These are phyloP conservation scores for Astraeus odoratus DNA, from an alignment of 768 basidiomycete species.

Conservation along the genomic window DNA sequence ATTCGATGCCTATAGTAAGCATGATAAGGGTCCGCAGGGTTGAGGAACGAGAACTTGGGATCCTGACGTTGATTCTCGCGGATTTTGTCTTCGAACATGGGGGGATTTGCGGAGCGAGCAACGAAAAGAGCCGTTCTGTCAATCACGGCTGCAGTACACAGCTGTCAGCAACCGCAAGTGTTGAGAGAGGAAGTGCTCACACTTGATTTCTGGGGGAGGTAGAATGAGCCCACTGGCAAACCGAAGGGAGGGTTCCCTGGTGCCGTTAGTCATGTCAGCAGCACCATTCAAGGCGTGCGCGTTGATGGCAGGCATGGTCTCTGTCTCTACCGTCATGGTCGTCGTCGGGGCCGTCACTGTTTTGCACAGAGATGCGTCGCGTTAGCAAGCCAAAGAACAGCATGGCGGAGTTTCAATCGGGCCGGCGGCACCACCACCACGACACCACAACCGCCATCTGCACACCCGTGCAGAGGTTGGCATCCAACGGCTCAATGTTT, in stretches of 20 bases:
- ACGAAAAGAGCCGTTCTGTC: conserved; percentile 92
- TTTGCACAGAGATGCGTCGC: neutral
- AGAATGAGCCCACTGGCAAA: conserved; percentile 87
- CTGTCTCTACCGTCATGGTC: conserved; percentile 42
- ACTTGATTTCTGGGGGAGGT: conserved; percentile 93
- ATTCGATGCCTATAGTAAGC: conserved; percentile 94
- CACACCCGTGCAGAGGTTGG: too few relatives aligned
- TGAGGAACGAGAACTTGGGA: conserved; percentile 98
- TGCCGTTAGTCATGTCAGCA: conserved; percentile 31
- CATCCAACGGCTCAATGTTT: too few relatives aligned
- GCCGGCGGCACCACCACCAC: too few relatives aligned
- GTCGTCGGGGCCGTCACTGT: conserved; percentile 17
- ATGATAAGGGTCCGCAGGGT: conserved; percentile 96
- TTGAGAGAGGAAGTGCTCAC: conserved; percentile 31
- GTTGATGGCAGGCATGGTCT: conserved; percentile 33
- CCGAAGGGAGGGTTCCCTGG: conserved; percentile 33
- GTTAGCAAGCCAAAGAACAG: neutral
- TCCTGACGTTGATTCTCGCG: conserved; percentile 93
- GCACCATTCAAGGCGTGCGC: conserved; percentile 37
- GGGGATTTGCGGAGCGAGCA: conserved; percentile 89
- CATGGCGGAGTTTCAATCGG: conserved; percentile 23
- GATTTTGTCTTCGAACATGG: conserved; percentile 94
- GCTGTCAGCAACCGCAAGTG: conserved; percentile 4
- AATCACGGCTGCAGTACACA: conserved; percentile 62
- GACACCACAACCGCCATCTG: too few relatives aligned